Percentiles rank a stretch among this genome's conserved stretches.
Evolutionary conservation across 2,329 filamentous ascomycete species (phyloP).

Genomic region (Coniochaeta sp.): DNA sequence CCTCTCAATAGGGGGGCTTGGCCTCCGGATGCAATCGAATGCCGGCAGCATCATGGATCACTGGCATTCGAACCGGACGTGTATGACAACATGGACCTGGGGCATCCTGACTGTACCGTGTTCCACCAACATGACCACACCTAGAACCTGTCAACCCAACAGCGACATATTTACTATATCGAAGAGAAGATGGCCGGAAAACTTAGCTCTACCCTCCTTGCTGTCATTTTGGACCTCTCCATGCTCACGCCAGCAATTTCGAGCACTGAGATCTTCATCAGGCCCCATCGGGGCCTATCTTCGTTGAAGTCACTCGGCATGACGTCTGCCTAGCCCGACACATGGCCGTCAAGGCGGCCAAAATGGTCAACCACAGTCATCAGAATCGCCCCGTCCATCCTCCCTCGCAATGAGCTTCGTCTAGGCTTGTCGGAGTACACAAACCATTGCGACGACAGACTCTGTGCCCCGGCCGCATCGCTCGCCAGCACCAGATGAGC

Average conservation of each 20-base stretch:
- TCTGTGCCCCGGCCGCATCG: neutral
- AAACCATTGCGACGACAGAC: neutral
- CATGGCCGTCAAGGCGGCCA: neutral
- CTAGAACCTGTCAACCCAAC: neutral
- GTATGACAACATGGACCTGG: neutral
- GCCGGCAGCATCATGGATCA: neutral
- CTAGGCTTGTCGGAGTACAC: neutral
- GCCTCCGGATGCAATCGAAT: no score
- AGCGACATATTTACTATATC: no score
- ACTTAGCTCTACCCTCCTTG: neutral
- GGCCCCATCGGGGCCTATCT: neutral
- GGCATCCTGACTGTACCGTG: neutral
- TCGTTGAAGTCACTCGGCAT: neutral
- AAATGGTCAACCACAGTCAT: neutral
- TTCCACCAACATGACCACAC: neutral
- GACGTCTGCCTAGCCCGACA: neutral
- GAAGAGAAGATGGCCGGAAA: neutral
- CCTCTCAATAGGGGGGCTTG: no score
- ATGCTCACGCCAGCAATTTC: neutral
- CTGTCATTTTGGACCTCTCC: neutral
- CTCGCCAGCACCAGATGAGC: neutral
- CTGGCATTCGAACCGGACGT: neutral
- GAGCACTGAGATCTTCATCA: neutral
- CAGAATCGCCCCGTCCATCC: neutral
- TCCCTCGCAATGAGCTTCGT: neutral